Evolutionary conservation across 768 basidiomycete species (phyloP), one percentile per base, ranked within the genome.

Genomic region (Boletus vermiculosoides): DNA sequence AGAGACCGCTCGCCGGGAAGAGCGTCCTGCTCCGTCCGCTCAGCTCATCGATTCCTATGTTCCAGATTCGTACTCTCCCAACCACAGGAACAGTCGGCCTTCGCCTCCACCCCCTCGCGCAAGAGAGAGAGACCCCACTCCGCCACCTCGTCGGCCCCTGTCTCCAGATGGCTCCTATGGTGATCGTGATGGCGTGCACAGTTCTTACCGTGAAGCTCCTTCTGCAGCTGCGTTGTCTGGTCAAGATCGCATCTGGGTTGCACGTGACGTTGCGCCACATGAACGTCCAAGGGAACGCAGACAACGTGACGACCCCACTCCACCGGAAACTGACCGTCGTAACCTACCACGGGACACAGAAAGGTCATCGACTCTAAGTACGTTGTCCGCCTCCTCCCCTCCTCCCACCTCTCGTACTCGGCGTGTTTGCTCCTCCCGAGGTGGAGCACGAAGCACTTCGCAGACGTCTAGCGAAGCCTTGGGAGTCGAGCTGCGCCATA

Each of bases 351-450:
- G 64, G 34, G 71, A 70, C 58, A 48, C 66, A 50, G 71, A 69
- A 59, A 69, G 66, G 61, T 68, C 71, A 49, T 71, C 77, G 69
- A 67, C 77, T 65, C 62, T 66, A 61, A 77, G 77, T 78, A 78
- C 77, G 77, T 78, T 78, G 70, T 78, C 74, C 67, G 72, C 77
- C 71, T 77, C 73, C 65, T 76, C 69, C 67, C 72, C 70, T 65
- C 58, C 63, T 67, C 65, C 59, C 61, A 67, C 71, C 71, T 64
- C 64, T 67, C 71, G 71, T 72, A 63, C 64, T 66, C 64, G 70
- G 71, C 73, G 68, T 63, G 55, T 62, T 62, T 66, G 62, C 73
- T 77, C 77, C 71, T 72, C 73, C 73, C 72, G 62, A 68, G 69
- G 73, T 66, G 67, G 66, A 73, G 70, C 69, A 62, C 73, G 54